Evolutionary conservation across 805 yeast species (phyloP).

Genomic region (Zygosaccharomyces kombuchaensis): DNA sequence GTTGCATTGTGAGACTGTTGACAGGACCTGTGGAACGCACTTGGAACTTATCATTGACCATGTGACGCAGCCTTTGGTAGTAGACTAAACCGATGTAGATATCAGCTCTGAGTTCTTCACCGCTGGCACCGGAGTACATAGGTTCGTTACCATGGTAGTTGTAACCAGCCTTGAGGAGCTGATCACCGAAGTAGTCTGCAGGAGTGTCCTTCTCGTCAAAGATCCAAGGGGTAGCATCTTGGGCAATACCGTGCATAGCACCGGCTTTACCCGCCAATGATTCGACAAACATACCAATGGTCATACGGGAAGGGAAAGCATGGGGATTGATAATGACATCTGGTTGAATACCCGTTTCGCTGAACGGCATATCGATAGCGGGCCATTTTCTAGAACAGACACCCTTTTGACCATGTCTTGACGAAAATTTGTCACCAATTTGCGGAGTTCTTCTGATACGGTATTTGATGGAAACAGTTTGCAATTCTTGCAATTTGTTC

Average conservation of each 20-base stretch:
- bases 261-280: slow-evolving; percentile 99
- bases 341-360: slow-evolving; percentile 94
- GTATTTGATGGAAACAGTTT: slow-evolving; percentile 79
- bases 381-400: slow-evolving; percentile 99
- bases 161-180: slow-evolving; percentile 80
- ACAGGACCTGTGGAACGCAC: slow-evolving; percentile 99
- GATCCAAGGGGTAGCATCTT: slow-evolving; percentile 95
- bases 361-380: slow-evolving; percentile 91
- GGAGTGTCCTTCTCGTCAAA: slow-evolving; percentile 91
- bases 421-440: slow-evolving; percentile 96
- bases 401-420: slow-evolving; percentile 98
- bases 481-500: slow-evolving; percentile 66
- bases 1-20: slow-evolving; percentile 95
- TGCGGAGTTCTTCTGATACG: slow-evolving; percentile 88
- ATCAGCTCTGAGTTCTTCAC: slow-evolving; percentile 94
- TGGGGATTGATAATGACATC: slow-evolving; percentile 98
- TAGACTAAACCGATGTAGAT: slow-evolving; percentile 95
- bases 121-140: slow-evolving; percentile 97
- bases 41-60: slow-evolving; percentile 99
- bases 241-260: slow-evolving; percentile 95
- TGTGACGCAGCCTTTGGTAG: slow-evolving; percentile 96
- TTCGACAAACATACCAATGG: slow-evolving; percentile 99
- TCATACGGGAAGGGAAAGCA: slow-evolving; percentile 99
- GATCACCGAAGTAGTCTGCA: slow-evolving; percentile 96
- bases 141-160: slow-evolving; percentile 99